Evolutionary conservation across 768 basidiomycete genomes (phyloP), one percentile per base, ranked within the genome.

Genomic region (Piloderma croceum): DNA sequence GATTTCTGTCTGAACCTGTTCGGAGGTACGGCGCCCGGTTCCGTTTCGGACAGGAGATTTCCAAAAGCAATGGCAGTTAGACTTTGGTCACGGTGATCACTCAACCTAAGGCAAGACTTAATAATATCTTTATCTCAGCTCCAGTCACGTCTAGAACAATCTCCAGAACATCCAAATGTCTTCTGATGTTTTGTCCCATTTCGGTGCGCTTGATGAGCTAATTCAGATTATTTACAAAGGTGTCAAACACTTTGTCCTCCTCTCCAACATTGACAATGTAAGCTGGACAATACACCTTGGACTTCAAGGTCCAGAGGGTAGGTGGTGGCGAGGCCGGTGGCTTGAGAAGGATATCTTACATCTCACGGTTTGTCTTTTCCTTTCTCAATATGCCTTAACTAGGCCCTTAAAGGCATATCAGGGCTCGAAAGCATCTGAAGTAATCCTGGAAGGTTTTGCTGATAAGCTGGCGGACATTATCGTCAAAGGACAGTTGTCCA

Each of bases 311-410:
- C 52, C 66, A 6, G 72, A 75, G 42, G 81, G 82, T 19, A 66
- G 81, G 31, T 87, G 84, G 84, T 88, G 85, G 85, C 67, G 64
- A 22, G 85, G 84, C n/a, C 63, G 58, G n/a, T 84, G 83, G 83
- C 60, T 65, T 13, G 69, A 74, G 39, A 59, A 59, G 35, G 76
- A 87, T 42, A 66, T 83, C 33, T 57, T 66, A 1, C 53, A 61
- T 10, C 65, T 70, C 43, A 57, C 74, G 47, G 78, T 78, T 58
- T 63, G 74, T 75, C 48, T 43, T 44, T 46, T 33, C 38, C 44
- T 45, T 32, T 39, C 35, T 46, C 24, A 21, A 34, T 15, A 44
- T 18, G n/a, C n/a, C n/a, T n/a, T n/a, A n/a, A n/a, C n/a, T n/a
- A n/a, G n/a, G n/a, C n/a, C n/a, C n/a, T n/a, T n/a, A n/a, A n/a